These are phyloP conservation scores for Spathaspora girioi DNA, from an alignment of 805 yeast genomes.

Conservation along the genomic window DNA sequence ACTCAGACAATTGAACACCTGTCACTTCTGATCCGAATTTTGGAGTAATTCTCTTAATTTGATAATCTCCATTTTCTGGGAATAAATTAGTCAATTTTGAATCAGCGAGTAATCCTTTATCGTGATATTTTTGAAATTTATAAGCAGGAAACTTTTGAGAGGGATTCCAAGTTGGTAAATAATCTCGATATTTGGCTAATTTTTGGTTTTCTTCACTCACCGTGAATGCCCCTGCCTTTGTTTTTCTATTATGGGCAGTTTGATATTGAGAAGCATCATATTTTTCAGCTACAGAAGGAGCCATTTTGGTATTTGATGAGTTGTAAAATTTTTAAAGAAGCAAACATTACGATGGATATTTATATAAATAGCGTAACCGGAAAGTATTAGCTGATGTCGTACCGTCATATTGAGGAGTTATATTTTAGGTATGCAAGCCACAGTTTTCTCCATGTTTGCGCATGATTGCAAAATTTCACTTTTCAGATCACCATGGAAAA, in stretches of 20 bases:
- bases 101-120: slow-evolving; percentile 26
- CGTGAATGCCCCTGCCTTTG: slow-evolving; percentile 22
- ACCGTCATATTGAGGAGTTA: not conserved
- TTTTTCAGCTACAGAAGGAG: slow-evolving; percentile 14
- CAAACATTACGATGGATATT: not conserved
- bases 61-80: slow-evolving; percentile 11
- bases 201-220: slow-evolving; percentile 20
- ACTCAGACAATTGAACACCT: slow-evolving; percentile 27
- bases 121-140: slow-evolving; percentile 22
- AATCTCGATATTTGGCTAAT: slow-evolving; percentile 22
- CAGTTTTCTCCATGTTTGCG: not conserved
- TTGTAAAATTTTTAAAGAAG: not conserved
- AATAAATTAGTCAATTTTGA: slow-evolving; percentile 18
- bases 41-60: slow-evolving; percentile 23
- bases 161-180: slow-evolving; percentile 34
- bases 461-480: not conserved
- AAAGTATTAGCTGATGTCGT: not conserved
- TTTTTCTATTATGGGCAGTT: slow-evolving; percentile 15
- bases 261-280: slow-evolving; percentile 23
- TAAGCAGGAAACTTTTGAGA: slow-evolving; percentile 24
- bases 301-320: slow-evolving; percentile 1
- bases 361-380: not conserved
- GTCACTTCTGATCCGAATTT: slow-evolving; percentile 28
- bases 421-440: not conserved
- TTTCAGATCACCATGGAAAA: not conserved